Percentiles rank a stretch among this genome's conserved stretches.
Evolutionary conservation across 768 basidiomycete species (phyloP).

Genomic region (Tulasnella sp.): DNA sequence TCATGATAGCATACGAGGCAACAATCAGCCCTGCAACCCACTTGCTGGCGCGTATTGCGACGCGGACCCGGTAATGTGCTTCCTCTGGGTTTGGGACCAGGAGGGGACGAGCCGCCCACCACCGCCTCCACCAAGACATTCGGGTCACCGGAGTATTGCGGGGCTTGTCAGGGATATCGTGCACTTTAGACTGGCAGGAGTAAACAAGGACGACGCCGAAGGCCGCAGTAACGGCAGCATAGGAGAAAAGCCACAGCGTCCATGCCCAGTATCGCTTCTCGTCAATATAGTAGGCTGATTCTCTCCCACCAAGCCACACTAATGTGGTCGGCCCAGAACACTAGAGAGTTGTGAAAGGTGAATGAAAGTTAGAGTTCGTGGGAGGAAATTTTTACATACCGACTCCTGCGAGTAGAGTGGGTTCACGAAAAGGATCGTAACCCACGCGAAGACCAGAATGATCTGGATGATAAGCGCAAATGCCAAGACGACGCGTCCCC

Average conservation of each 20-base stretch:
- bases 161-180: background rate
- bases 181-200: background rate
- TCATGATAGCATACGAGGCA: background rate
- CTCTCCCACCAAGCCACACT: constrained; percentile 1
- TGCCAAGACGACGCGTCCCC: background rate
- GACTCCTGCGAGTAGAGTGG: constrained; percentile 1
- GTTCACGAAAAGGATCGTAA: constrained; percentile 1
- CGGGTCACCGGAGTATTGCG: background rate
- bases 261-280: background rate
- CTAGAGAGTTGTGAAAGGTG: background rate
- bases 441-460: constrained; percentile 7
- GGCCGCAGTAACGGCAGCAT: background rate
- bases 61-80: background rate
- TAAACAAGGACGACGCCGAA: constrained; percentile 4
- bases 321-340: constrained; percentile 1
- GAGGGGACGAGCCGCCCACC: background rate
- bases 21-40: background rate
- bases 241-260: constrained; percentile 11
- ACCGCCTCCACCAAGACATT: background rate
- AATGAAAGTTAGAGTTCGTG: background rate
- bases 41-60: background rate
- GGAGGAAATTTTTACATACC: background rate
- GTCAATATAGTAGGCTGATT: background rate
- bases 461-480: constrained; percentile 6
- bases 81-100: background rate